Base-by-base conservation (phyloP, 805 yeast genomes). In the Zygosaccharomyces lentus region DNA sequence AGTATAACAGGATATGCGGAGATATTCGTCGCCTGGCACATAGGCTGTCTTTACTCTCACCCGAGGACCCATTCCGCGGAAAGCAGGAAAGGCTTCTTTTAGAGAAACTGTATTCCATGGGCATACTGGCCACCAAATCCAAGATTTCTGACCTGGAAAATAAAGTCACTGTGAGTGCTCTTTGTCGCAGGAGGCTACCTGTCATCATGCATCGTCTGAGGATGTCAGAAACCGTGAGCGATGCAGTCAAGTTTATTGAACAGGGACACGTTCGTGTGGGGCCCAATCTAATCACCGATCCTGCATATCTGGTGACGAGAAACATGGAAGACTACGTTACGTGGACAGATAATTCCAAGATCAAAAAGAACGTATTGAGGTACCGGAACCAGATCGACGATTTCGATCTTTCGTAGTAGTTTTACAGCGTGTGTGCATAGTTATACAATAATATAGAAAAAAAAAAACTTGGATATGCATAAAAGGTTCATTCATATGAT, bases 201-300 rank as follows among this genome's bases (percentile, higher is more conserved):
- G 96, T 91, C 34, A 91, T 93, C 36, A 87, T 93, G 96, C 88
- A 91, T 58, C 77, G 96, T 48, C 71, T 90, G 55, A 87, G 84
- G 59, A 95, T 93, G 99, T 90, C 96, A 0, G 89, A 91, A 59
- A 86, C 83, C 35, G 74, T 91, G 21, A 70, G 77, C 24, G 97
- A 90, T 66, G 99, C 98, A 0, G 86, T 90, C 21, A 87, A 87
- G 39, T 87, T 87, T 63, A 77, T 95, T 10, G 97, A 93, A 62
- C 98, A 93, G 65, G 99, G 99, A 2, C 98, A 93, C 61, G 96
- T 93, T 2, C 77, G 99, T 56, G 96, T 93, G 6, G 99, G 99
- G 0, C 98, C 98, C 9, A 85, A 88, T 62, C 84, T 95, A 23
- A 83, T 95, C 36, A 90, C 96, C 1, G 99, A 93, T 65, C 95